Percentiles rank a stretch among this genome's conserved stretches.
Conservation (phyloP, 371 early-diverging fungal species). For the Zopfochytrium polystomum region DNA sequence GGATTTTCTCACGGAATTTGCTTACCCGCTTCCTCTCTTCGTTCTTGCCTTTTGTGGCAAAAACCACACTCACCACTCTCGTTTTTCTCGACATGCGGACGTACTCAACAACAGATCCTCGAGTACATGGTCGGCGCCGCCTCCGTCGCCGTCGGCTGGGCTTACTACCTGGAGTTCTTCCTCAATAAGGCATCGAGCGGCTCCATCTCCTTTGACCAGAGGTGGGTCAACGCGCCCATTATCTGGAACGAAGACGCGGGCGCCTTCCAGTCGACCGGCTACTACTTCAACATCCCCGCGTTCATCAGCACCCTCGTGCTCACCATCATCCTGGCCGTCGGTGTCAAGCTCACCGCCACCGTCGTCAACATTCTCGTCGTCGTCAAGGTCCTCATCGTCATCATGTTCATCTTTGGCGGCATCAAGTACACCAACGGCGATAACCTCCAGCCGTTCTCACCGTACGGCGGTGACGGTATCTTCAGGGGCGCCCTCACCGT, state of each 20-base stretch:
- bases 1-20: too few species aligned
- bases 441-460: constrained; percentile 80
- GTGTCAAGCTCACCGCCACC: constrained; percentile 69
- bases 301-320: constrained; percentile 43
- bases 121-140: constrained; percentile 45
- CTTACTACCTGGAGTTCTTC: neutral
- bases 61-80: too few species aligned
- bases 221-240: neutral
- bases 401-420: too few species aligned
- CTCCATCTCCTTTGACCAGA: too few species aligned
- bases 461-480: constrained; percentile 29
- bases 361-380: constrained; percentile 69
- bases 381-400: constrained; percentile 69
- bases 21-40: too few species aligned
- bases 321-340: constrained; percentile 64
- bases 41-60: too few species aligned
- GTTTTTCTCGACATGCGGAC: too few species aligned
- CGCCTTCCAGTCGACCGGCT: neutral
- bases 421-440: constrained; percentile 60
- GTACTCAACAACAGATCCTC: too few species aligned
- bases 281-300: too few species aligned
- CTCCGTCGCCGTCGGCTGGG: constrained; percentile 45
- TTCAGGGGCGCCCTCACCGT: constrained; percentile 63
- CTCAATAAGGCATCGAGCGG: neutral
- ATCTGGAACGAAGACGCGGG: neutral